Conservation (phyloP, 352 stramenopile species). For the Phytophthora pisi region DNA sequence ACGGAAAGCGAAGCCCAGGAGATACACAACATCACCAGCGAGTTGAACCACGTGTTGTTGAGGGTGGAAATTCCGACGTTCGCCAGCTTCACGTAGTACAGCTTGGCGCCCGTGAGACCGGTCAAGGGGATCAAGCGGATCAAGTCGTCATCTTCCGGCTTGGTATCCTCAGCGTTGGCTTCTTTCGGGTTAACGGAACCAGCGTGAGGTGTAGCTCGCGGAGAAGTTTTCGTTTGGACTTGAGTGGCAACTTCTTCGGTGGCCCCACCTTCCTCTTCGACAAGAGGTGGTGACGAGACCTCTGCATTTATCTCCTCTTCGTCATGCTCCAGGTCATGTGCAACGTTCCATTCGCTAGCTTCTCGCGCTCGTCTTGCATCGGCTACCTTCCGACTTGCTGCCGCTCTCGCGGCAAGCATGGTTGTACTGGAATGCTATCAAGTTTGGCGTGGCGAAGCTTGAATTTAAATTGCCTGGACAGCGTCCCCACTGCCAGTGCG, state of each 20-base stretch:
- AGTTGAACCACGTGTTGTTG: constrained; percentile 66
- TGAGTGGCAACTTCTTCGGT: background rate
- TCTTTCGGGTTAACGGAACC: constrained; percentile 2
- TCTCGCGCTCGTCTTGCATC: constrained; percentile 28
- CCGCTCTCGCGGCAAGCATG: constrained; percentile 36
- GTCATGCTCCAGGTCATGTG: constrained; percentile 19
- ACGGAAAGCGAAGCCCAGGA: constrained; percentile 84
- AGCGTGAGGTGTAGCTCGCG: background rate
- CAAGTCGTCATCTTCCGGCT: constrained; percentile 32
- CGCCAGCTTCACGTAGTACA: constrained; percentile 39
- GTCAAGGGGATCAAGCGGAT: constrained; percentile 44
- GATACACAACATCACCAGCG: constrained; percentile 75
- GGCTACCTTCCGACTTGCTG: constrained; percentile 32
- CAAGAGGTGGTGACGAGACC: background rate
- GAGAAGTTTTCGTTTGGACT: constrained; percentile 4
- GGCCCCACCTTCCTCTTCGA: background rate
- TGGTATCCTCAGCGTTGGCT: background rate
- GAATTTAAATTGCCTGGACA: background rate
- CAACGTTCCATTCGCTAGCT: constrained; percentile 28
- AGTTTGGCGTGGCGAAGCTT: constrained; percentile 2
- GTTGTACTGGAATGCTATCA: constrained; percentile 8
- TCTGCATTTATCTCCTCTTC: background rate
- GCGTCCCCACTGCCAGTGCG: background rate
- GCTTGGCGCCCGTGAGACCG: constrained; percentile 36
- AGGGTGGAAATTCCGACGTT: constrained; percentile 57